phyloP scores from a whole-genome alignment of 2,329 filamentous ascomycete species.

The Eutypa lata region DNA sequence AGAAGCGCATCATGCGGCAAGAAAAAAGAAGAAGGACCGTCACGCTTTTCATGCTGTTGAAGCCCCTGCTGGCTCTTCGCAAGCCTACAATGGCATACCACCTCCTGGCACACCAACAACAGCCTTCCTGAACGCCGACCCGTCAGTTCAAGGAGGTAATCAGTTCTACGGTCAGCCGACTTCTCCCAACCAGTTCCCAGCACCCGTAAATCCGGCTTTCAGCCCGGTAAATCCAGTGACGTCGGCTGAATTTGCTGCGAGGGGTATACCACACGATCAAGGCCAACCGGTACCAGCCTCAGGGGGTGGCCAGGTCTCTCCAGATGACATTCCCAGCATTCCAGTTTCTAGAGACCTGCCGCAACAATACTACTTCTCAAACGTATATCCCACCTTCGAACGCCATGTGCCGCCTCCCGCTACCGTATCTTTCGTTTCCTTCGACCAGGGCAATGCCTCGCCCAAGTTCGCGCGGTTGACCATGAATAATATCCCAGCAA shows the following conservation, averaged over 20 bases:
- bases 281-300: conserved; percentile 51
- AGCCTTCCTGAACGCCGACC: conserved; percentile 57
- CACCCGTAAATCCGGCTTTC: conserved; percentile 52
- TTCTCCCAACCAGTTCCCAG: conserved; percentile 60
- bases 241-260: conserved; percentile 44
- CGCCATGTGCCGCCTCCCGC: conserved; percentile 88
- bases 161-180: conserved; percentile 45
- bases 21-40: conserved; percentile 88
- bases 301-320: conserved; percentile 74
- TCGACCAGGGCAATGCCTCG: conserved; percentile 93
- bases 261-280: conserved; percentile 33
- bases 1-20: conserved; percentile 47
- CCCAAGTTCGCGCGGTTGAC: conserved; percentile 91
- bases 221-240: conserved; percentile 39
- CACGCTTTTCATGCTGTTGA: conserved; percentile 90
- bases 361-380: conserved; percentile 79
- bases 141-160: conserved; percentile 38
- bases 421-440: conserved; percentile 84
- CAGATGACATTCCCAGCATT: conserved; percentile 90
- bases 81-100: conserved; percentile 67
- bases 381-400: conserved; percentile 94
- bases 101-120: conserved; percentile 52
- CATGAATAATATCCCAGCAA: conserved; percentile 87
- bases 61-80: conserved; percentile 62
- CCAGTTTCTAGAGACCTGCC: conserved; percentile 78